Evolutionary conservation across 352 stramenopile genomes (phyloP), one percentile per base, ranked within the genome.

Genomic region (Albugo candida): DNA sequence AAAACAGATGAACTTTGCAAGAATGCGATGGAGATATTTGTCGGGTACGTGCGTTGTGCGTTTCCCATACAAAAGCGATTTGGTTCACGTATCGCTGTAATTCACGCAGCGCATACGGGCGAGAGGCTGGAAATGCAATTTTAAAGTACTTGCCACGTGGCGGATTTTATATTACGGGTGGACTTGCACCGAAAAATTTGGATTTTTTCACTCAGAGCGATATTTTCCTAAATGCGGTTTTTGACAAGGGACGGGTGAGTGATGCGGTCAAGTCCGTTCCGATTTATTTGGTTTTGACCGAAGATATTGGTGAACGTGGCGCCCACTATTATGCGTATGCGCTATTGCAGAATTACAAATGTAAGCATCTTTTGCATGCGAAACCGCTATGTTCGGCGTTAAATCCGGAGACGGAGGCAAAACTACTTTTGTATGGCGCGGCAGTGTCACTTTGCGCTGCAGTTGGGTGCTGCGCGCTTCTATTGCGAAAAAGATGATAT

Each of bases 111-210:
- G 76, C 87, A 14, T 98, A 98, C 58, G 94, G 92, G 40, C 75
- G 70, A 51, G 94, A 98, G 72, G 86, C 92, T 47, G 93, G 94
- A 20, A 92, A 81, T 56, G 76, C 82, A 41, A 83, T 81, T 48
- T 75, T 98, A 49, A 97, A 97, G 64, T 97, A 89, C 49, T 78
- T 97, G 47, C 93, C 93, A 19, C 92, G 80, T 35, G 93, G 93
- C 58, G 94, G 94, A 17, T 83, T 98, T 49, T 98, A 96, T 78
- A 84, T 98, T 45, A 95, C 91, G 13, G 94, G 94, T 31, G 94
- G 93, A 24, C 73, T 98, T 19, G 96, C 94, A 16, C 84, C 84
- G 0, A 98, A 98, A 67, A 97, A 98, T 64, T 70, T 98, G 38
- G 67, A 92, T 55, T 91, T 86, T 52, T 96, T 98, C 59, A 82